phyloP scores from a whole-genome alignment of 2,329 filamentous ascomycete genomes.

The Apiospora malaysiana region DNA sequence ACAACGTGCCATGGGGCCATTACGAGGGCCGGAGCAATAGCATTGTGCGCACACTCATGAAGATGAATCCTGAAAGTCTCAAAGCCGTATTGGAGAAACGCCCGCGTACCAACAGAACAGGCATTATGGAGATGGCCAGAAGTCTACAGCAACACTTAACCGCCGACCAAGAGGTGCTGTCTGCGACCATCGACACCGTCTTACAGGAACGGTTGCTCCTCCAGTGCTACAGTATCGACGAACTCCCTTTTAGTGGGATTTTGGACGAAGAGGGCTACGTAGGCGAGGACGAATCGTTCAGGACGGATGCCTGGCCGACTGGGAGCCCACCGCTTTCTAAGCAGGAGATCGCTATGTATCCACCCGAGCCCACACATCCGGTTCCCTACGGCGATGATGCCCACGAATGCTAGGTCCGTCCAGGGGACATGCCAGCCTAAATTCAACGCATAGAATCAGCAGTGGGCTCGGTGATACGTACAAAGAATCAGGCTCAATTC shows the following conservation, averaged over 20 bases:
- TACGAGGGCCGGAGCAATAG: constrained; percentile 36
- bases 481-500: neutral
- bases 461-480: neutral
- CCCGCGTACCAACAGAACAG: constrained; percentile 51
- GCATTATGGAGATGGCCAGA: constrained; percentile 50
- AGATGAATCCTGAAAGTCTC: constrained; percentile 56
- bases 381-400: constrained; percentile 36
- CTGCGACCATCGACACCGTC: constrained; percentile 35
- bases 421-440: neutral
- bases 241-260: constrained; percentile 34
- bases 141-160: constrained; percentile 49
- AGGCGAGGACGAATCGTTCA: constrained; percentile 26
- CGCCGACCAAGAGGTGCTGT: constrained; percentile 42
- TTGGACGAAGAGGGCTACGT: constrained; percentile 34
- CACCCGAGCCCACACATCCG: constrained; percentile 27
- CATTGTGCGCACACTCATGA: constrained; percentile 48
- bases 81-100: constrained; percentile 54
- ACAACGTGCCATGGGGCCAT: constrained; percentile 36
- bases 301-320: constrained; percentile 30
- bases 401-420: constrained; percentile 15
- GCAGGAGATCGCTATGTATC: constrained; percentile 29
- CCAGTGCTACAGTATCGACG: constrained; percentile 24
- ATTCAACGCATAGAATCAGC: neutral
- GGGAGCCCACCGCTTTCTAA: constrained; percentile 33
- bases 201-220: constrained; percentile 36